phyloP scores from a whole-genome alignment of 306 rosid genomes.

The Vigna unguiculata region DNA sequence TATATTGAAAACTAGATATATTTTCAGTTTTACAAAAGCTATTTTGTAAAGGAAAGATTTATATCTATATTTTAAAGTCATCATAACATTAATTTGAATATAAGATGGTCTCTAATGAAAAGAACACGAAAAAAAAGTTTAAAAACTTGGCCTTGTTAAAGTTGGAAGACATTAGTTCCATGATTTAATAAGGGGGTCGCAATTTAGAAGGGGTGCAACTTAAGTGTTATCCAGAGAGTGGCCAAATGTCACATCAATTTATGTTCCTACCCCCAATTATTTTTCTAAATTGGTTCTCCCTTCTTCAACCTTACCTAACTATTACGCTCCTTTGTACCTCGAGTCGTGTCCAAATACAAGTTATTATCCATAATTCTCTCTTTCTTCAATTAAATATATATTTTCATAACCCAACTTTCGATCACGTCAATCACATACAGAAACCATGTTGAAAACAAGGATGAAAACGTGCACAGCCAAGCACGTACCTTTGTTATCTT shows the following conservation, averaged over 20 bases:
- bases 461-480: neutral
- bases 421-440: conserved; percentile 26
- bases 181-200: conserved; percentile 44
- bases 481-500: no score
- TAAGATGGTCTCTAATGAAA: no score
- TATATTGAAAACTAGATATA: no score
- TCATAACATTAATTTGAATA: no score
- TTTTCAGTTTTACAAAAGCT: no score
- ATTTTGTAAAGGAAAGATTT: no score
- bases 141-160: no score
- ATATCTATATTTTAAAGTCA: no score
- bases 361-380: neutral
- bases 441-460: conserved; percentile 28
- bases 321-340: conserved; percentile 37
- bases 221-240: conserved; percentile 4
- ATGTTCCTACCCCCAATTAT: conserved; percentile 30
- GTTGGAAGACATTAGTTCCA: conserved; percentile 49
- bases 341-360: neutral
- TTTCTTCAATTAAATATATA: neutral
- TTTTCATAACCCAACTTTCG: neutral
- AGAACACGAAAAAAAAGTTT: no score
- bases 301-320: conserved; percentile 41
- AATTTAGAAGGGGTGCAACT: conserved; percentile 2
- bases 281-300: conserved; percentile 35
- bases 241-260: conserved; percentile 47